A percentile compares a stretch with the other conserved stretches of the same genome.
These are phyloP conservation scores for Chaetomium tenue DNA, from an alignment of 495 filamentous ascomycete species.

Conservation along the genomic window DNA sequence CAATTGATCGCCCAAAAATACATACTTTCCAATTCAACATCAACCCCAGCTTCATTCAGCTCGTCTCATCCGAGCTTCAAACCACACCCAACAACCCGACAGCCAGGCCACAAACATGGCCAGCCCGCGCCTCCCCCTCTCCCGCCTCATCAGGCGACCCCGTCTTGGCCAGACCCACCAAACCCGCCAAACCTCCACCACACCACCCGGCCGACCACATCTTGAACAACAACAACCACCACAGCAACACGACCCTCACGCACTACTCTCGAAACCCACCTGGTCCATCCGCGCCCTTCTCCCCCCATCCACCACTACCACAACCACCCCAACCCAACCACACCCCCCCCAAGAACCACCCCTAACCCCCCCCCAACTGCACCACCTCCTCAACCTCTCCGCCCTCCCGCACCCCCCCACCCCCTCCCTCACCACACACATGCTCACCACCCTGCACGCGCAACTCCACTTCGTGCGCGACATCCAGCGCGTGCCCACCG, in stretches of 20 bases:
- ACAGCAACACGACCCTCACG: conserved; percentile 18
- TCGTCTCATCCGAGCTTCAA: background rate
- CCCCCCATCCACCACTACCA: conserved; percentile 42
- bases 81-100: background rate
- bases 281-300: conserved; percentile 87
- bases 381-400: conserved; percentile 86
- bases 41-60: background rate
- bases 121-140: conserved; percentile 9
- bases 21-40: background rate
- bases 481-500: conserved; percentile 77
- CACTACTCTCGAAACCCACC: conserved; percentile 65
- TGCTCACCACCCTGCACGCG: conserved; percentile 71
- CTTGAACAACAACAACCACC: background rate
- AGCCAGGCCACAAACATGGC: background rate
- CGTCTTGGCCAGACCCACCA: background rate
- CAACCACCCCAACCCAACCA: conserved; percentile 10
- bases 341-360: conserved; percentile 19
- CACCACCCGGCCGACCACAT: conserved; percentile 9
- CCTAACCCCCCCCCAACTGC: conserved; percentile 53
- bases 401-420: conserved; percentile 72
- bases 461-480: conserved; percentile 87
- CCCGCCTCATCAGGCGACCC: background rate
- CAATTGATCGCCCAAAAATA: background rate
- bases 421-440: conserved; percentile 45
- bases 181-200: conserved; percentile 19